Percentiles rank a stretch among this genome's conserved stretches.
Conservation (phyloP, 164 flowering plant genomes). For the Berberis vulgaris region DNA sequence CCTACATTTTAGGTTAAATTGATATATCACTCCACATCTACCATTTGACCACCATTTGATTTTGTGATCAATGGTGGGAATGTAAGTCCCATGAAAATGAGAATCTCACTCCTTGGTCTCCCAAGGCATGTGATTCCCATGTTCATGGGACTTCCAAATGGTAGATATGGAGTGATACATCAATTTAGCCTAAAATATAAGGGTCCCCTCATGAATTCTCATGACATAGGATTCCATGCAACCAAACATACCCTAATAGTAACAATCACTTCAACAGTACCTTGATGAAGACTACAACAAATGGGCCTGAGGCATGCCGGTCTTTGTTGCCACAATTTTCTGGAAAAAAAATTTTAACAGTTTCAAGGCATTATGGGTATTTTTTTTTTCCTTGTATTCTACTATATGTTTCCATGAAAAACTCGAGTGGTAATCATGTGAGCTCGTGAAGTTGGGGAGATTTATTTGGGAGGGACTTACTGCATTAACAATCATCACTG, state of each 20-base stretch:
- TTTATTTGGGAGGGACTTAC: conserved; percentile 32
- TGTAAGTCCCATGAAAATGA: too few relatives aligned
- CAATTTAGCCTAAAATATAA: too few relatives aligned
- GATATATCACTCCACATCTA: too few relatives aligned
- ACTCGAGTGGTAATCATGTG: not conserved
- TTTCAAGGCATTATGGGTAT: not conserved
- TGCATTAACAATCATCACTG: conserved; percentile 35
- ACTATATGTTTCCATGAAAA: not conserved
- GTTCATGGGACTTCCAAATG: too few relatives aligned
- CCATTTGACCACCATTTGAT: too few relatives aligned
- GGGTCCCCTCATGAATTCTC: too few relatives aligned
- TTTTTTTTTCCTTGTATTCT: not conserved
- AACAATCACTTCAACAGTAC: conserved; percentile 26
- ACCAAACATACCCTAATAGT: not conserved
- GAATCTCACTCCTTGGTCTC: too few relatives aligned
- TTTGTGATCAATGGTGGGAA: too few relatives aligned
- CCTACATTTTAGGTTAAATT: too few relatives aligned
- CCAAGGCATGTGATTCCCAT: too few relatives aligned
- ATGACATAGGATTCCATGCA: too few relatives aligned
- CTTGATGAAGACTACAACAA: conserved; percentile 33
- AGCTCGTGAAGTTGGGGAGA: not conserved
- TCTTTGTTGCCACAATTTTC: conserved; percentile 76
- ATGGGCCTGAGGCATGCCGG: conserved; percentile 68
- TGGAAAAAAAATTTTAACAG: conserved; percentile 15
- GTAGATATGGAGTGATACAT: too few relatives aligned